phyloP scores from a whole-genome alignment of 148 eudicot species.

The Camellia lanceoleosa region DNA sequence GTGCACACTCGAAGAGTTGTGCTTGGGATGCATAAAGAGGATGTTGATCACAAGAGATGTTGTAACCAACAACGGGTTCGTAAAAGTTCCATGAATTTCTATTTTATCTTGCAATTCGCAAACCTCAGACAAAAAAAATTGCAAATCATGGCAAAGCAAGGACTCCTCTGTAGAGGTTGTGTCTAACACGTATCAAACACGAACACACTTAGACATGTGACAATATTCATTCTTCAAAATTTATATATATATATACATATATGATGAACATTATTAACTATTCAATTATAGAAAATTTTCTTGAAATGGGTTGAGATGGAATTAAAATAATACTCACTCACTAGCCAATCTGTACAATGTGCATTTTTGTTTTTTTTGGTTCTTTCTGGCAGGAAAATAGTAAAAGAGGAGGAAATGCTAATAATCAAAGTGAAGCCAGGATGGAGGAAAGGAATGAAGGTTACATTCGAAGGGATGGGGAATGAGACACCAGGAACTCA shows the following conservation, averaged over 20 bases:
- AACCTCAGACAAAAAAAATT: not conserved
- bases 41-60: constrained; percentile 41
- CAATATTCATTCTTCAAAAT: too few species aligned
- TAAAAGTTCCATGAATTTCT: not conserved
- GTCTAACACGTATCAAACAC: too few species aligned
- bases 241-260: too few species aligned
- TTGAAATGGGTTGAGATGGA: not conserved
- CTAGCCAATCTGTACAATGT: not conserved
- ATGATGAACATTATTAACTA: too few species aligned
- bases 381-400: constrained; percentile 32
- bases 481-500: constrained; percentile 31
- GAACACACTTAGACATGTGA: too few species aligned
- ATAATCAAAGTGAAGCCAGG: constrained; percentile 62
- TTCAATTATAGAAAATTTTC: too few species aligned
- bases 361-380: not conserved
- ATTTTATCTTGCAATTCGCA: not conserved
- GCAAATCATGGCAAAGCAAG: not conserved
- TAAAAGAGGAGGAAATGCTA: constrained; percentile 40
- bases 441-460: constrained; percentile 63
- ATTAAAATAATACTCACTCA: not conserved
- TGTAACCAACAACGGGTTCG: constrained; percentile 41
- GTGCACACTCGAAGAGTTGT: constrained; percentile 70
- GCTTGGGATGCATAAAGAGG: constrained; percentile 62
- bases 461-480: constrained; percentile 46
- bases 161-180: not conserved